Conservation (phyloP, 2,329 filamentous ascomycete genomes). For the Arthrocladium fulminans region DNA sequence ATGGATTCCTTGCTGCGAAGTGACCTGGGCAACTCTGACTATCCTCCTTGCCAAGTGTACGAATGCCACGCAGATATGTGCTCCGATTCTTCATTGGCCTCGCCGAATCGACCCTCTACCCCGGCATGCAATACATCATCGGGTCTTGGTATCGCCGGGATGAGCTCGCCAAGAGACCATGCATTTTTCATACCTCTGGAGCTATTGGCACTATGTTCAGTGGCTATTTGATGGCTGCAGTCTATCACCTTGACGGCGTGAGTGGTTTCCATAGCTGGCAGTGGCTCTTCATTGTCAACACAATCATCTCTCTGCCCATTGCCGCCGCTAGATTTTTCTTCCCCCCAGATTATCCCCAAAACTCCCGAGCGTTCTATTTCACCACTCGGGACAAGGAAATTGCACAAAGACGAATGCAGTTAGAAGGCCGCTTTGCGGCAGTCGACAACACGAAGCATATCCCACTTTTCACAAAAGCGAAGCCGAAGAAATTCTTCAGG, state of each 20-base stretch:
- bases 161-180: constrained; percentile 31
- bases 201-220: constrained; percentile 31
- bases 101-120: constrained; percentile 28
- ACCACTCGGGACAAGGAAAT: constrained; percentile 41
- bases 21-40: constrained; percentile 30
- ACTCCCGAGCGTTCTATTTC: constrained; percentile 42
- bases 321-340: constrained; percentile 28
- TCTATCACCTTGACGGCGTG: constrained; percentile 22
- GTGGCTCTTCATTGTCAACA: constrained; percentile 31
- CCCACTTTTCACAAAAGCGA: constrained; percentile 41
- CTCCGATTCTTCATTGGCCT: constrained; percentile 29
- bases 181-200: constrained; percentile 29
- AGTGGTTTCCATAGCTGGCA: constrained; percentile 25
- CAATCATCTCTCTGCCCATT: constrained; percentile 31
- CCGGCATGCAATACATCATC: constrained; percentile 28
- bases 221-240: constrained; percentile 30
- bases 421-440: constrained; percentile 38
- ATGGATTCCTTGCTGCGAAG: constrained; percentile 26
- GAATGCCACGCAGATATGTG: constrained; percentile 27
- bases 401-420: constrained; percentile 42
- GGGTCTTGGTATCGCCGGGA: constrained; percentile 34
- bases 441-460: neutral
- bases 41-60: constrained; percentile 27
- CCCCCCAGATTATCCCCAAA: constrained; percentile 33
- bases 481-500: constrained; percentile 52